Evolutionary conservation across 148 eudicot genomes (phyloP), one percentile per base, ranked within the genome.

Genomic region (Diospyros kaki): DNA sequence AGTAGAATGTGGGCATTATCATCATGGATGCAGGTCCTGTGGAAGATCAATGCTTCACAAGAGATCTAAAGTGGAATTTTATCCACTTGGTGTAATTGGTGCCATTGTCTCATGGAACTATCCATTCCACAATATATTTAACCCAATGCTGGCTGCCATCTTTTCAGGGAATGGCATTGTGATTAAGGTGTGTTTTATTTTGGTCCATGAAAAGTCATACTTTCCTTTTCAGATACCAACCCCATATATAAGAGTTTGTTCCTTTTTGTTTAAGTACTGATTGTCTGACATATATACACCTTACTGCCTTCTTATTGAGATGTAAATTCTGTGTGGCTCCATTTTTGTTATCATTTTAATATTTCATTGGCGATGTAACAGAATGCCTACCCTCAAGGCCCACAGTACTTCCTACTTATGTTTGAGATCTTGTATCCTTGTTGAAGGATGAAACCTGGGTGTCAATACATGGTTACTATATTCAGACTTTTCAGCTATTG

Each of bases 101-200:
- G 98, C 98, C 70, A 95, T 95, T 76, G 98, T 95, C 75, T 95
- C 98, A 17, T 95, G 98, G 98, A 95, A 95, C 77, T 95, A 95
- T 78, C 98, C 97, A 44, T 94, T 95, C 83, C 98, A 95, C 73
- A 95, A 95, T 74, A 84, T 95, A 76, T 88, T 94, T 76, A 95
- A 95, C 73, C 98, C 98, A 78, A 89, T 95, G 97, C 81, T 95
- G 71, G 98, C 98, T 6, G 96, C 98, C 46, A 87, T 95, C 56
- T 95, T 95, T 84, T 93, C 98, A 43, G 98, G 98, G 66, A 95
- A 92, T 76, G 75, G 97, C 82, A 87, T 89, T 74, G 98, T 95
- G 77, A 86, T 95, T 76, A 94, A 95, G 97, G 98, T 95, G 74
- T 77, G 68, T 62, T 56, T 40, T 59, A 55, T 67, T 42, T 58